Conservation (phyloP, 805 yeast genomes). For the Saturnispora hagleri region DNA sequence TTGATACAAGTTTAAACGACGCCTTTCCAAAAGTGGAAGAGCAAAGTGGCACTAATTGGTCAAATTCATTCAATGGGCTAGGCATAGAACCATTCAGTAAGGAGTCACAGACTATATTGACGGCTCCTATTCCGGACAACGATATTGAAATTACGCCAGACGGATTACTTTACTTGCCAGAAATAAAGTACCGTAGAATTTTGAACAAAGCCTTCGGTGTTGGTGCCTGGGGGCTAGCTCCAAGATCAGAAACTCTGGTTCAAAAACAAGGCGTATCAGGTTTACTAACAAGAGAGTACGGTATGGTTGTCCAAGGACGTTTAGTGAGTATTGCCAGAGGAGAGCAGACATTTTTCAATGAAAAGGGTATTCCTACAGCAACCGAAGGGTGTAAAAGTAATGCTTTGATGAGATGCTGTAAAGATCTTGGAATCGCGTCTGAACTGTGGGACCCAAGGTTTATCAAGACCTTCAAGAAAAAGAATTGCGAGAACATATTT, state of each 20-base stretch:
- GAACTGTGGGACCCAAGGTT: constrained; percentile 97
- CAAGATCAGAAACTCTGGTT: constrained; percentile 75
- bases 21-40: constrained; percentile 10
- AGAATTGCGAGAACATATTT: constrained; percentile 69
- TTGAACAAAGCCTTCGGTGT: constrained; percentile 92
- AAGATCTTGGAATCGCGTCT: constrained; percentile 92
- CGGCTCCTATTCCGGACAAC: constrained; percentile 50
- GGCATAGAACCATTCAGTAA: constrained; percentile 69
- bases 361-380: constrained; percentile 85
- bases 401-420: constrained; percentile 96
- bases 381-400: constrained; percentile 96
- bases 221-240: constrained; percentile 98
- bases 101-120: constrained; percentile 49
- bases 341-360: constrained; percentile 85
- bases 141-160: constrained; percentile 96
- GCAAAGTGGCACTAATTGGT: constrained; percentile 53
- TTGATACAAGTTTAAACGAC: constrained; percentile 16
- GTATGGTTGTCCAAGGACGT: constrained; percentile 76
- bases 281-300: constrained; percentile 79
- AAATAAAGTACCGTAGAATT: constrained; percentile 87
- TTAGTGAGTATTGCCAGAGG: constrained; percentile 90
- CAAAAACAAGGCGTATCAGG: constrained; percentile 30
- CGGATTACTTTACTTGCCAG: constrained; percentile 86
- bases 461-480: constrained; percentile 56
- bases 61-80: constrained; percentile 77